A percentile compares a stretch with the other conserved stretches of the same genome.
Conservation (phyloP, 148 eudicot species). For the Mesembryanthemum crystallinum region DNA sequence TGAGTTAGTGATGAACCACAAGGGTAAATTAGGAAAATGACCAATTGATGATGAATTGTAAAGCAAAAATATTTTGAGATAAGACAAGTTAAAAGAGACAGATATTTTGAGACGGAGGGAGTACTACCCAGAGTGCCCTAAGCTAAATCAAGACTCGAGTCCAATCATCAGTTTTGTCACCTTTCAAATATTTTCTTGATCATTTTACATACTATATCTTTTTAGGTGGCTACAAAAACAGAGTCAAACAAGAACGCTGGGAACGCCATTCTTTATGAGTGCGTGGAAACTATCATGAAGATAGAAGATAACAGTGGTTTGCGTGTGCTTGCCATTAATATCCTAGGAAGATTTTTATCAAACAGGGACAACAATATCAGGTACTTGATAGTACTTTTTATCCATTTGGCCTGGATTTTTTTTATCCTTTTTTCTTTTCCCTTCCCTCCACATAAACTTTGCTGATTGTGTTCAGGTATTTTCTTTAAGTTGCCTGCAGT, state of each 20-base stretch:
- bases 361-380: slow-evolving; percentile 98
- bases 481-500: background rate
- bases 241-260: slow-evolving; percentile 98
- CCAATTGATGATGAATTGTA: too few relatives aligned
- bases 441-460: background rate
- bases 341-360: slow-evolving; percentile 93
- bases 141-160: background rate
- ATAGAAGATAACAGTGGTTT: slow-evolving; percentile 95
- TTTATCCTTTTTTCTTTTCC: background rate
- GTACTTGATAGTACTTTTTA: slow-evolving; percentile 33
- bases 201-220: slow-evolving; percentile 7
- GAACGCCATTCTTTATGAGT: slow-evolving; percentile 95
- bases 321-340: slow-evolving; percentile 97
- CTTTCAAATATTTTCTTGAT: background rate
- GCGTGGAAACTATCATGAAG: slow-evolving; percentile 93
- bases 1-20: too few relatives aligned
- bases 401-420: background rate
- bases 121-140: background rate
- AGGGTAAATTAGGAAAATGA: too few relatives aligned
- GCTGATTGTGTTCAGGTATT: background rate
- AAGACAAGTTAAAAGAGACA: too few relatives aligned
- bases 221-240: slow-evolving; percentile 97
- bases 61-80: too few relatives aligned
- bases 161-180: too few relatives aligned
- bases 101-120: too few relatives aligned